Conservation (phyloP, 2,329 filamentous ascomycete genomes). For the Metarhizium sp. region DNA sequence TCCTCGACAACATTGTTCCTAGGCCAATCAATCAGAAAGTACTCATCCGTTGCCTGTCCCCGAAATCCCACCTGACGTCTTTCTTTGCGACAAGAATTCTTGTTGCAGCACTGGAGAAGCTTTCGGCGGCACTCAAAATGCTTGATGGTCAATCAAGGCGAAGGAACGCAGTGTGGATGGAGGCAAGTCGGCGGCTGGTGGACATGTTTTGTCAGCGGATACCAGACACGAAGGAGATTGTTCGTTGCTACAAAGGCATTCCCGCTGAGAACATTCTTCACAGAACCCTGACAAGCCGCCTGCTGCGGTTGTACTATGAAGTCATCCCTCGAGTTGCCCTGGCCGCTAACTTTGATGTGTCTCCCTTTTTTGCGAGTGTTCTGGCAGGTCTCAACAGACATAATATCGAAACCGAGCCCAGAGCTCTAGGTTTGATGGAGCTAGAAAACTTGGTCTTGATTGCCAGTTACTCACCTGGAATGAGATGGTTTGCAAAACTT, state of each 20-base stretch:
- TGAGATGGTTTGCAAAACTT: conserved; percentile 82
- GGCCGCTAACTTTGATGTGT: conserved; percentile 82
- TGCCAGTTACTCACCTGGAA: conserved; percentile 69
- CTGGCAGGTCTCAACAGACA: conserved; percentile 52
- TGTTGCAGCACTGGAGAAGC: conserved; percentile 68
- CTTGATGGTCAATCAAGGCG: conserved; percentile 38
- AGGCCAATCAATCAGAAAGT: conserved; percentile 72
- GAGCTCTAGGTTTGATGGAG: conserved; percentile 57
- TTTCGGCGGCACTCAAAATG: conserved; percentile 53
- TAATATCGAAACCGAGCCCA: conserved; percentile 36
- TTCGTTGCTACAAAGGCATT: conserved; percentile 62
- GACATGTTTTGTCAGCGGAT: conserved; percentile 70
- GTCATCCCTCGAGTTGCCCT: conserved; percentile 70
- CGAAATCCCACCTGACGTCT: conserved; percentile 68
- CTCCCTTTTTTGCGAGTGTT: conserved; percentile 60
- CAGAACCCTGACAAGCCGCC: conserved; percentile 66
- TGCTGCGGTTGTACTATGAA: conserved; percentile 80
- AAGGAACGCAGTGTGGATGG: conserved; percentile 50
- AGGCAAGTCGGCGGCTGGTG: conserved; percentile 57
- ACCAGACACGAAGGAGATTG: conserved; percentile 73
- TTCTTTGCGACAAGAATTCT: conserved; percentile 79
- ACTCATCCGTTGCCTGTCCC: conserved; percentile 67
- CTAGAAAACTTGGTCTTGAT: conserved; percentile 74
- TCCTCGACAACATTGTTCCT: conserved; percentile 81
- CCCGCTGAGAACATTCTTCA: conserved; percentile 62